A percentile compares a stretch with the other conserved stretches of the same genome.
Evolutionary conservation across 192 early-diverging fungal species (phyloP).

Genomic region (Mortierella alpina): DNA sequence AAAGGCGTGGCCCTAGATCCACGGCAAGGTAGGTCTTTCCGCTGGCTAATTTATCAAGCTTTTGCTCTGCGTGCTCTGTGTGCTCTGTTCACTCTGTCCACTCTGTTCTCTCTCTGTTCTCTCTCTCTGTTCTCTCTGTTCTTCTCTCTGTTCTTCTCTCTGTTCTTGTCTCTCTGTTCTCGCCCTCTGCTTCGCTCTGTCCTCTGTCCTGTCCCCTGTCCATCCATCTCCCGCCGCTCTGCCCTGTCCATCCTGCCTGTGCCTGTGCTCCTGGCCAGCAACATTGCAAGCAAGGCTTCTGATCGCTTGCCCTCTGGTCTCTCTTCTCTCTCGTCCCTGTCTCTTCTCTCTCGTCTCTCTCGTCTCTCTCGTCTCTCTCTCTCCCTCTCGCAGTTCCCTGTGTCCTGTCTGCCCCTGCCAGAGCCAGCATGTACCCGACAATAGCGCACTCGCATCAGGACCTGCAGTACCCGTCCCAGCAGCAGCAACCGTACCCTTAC

Average conservation of each 20-base stretch:
- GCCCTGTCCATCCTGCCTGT: too few species aligned
- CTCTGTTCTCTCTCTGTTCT: neutral
- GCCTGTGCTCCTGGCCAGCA: neutral
- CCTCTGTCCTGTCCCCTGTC: neutral
- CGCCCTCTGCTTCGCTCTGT: too few species aligned
- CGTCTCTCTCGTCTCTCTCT: neutral
- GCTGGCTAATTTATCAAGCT: neutral
- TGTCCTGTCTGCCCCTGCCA: neutral
- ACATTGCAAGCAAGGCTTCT: neutral
- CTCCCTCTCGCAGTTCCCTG: neutral
- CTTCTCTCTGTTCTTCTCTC: too few species aligned
- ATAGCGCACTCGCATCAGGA: constrained; percentile 9
- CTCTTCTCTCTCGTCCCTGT: neutral
- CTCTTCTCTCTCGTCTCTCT: neutral
- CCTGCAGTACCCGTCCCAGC: constrained; percentile 1
- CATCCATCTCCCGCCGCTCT: too few species aligned
- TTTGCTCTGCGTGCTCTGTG: neutral
- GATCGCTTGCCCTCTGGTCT: neutral
- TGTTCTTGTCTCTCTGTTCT: neutral
- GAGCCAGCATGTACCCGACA: constrained; percentile 19
- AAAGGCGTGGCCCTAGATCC: too few species aligned
- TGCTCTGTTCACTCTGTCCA: neutral
- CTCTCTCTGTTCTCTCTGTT: too few species aligned
- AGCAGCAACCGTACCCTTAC: constrained; percentile 13
- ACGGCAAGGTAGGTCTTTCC: too few species aligned